Percentiles rank a stretch among this genome's conserved stretches.
Evolutionary conservation across 2,329 filamentous ascomycete species (phyloP).

Genomic region (Metarhizium humberi): DNA sequence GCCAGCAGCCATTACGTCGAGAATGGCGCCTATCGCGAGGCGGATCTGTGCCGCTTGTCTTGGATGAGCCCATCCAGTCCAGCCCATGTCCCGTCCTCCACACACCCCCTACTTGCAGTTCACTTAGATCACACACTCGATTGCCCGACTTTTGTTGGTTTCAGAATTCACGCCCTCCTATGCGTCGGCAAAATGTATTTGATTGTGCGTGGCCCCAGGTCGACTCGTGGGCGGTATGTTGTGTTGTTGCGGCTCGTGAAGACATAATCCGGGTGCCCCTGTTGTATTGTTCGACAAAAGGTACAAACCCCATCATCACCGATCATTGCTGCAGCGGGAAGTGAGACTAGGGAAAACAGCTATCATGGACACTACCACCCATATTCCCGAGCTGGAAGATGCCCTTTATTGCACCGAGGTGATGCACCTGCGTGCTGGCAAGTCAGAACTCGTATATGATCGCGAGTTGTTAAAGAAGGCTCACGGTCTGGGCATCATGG

Average conservation of each 20-base stretch:
- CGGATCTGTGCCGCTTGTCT: constrained; percentile 7
- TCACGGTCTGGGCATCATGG: constrained; percentile 24
- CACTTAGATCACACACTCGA: not conserved
- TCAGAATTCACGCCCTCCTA: not conserved
- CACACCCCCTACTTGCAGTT: not conserved
- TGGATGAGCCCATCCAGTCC: not conserved
- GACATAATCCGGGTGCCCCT: not conserved
- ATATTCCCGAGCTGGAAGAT: constrained; percentile 30
- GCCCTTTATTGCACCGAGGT: constrained; percentile 30
- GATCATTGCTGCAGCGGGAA: not conserved
- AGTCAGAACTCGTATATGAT: constrained; percentile 31
- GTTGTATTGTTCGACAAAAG: not conserved
- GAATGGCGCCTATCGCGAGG: not conserved
- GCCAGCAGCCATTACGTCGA: not conserved
- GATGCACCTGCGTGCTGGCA: constrained; percentile 21
- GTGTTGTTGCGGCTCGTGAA: not conserved
- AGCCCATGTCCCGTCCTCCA: not conserved
- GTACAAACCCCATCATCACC: not conserved
- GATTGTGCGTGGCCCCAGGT: constrained; percentile 1
- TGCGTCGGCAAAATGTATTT: constrained; percentile 1
- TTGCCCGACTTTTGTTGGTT: not conserved
- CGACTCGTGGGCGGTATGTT: no score
- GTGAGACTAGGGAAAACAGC: not conserved
- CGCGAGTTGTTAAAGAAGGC: constrained; percentile 25
- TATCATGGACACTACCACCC: constrained; percentile 5